A percentile compares a stretch with the other conserved stretches of the same genome.
Evolutionary conservation across 495 filamentous ascomycete species (phyloP).

Genomic region (Durotheca rogersii): DNA sequence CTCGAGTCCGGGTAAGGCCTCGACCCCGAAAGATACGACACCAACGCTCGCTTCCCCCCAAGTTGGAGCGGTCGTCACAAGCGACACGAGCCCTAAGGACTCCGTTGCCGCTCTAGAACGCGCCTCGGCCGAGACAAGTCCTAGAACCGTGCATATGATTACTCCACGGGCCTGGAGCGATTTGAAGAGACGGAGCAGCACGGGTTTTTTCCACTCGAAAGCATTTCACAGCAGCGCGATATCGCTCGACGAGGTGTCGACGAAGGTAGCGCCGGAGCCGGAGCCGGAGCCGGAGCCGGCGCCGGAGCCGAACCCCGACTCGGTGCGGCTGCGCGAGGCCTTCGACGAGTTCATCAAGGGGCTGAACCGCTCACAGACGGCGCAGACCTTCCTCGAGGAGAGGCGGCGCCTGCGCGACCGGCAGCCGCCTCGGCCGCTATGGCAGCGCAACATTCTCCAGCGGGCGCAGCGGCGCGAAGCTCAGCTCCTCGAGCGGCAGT

Average conservation of each 20-base stretch:
- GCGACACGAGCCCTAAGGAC: neutral
- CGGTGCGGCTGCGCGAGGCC: slow-evolving; percentile 4
- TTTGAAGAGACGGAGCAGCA: neutral
- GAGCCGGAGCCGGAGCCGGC: too few species aligned
- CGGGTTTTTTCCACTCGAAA: neutral
- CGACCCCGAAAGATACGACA: neutral
- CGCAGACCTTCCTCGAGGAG: slow-evolving; percentile 8
- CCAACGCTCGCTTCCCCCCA: neutral
- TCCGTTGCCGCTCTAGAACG: slow-evolving; percentile 11
- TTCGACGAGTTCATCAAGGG: slow-evolving; percentile 22
- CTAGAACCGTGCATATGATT: neutral
- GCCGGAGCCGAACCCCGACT: too few species aligned
- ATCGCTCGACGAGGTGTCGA: neutral
- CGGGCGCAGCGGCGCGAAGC: neutral
- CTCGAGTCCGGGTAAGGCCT: neutral
- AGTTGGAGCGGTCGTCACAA: neutral
- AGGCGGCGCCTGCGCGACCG: slow-evolving; percentile 12
- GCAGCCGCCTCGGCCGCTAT: neutral
- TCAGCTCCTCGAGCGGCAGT: neutral
- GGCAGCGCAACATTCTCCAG: neutral
- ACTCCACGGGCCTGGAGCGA: neutral
- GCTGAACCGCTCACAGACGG: slow-evolving; percentile 10
- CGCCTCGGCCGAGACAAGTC: neutral
- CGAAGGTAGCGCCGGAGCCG: neutral
- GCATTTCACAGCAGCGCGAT: slow-evolving; percentile 19